Conservation (phyloP, 495 filamentous ascomycete species). For the Penicillium silybi region DNA sequence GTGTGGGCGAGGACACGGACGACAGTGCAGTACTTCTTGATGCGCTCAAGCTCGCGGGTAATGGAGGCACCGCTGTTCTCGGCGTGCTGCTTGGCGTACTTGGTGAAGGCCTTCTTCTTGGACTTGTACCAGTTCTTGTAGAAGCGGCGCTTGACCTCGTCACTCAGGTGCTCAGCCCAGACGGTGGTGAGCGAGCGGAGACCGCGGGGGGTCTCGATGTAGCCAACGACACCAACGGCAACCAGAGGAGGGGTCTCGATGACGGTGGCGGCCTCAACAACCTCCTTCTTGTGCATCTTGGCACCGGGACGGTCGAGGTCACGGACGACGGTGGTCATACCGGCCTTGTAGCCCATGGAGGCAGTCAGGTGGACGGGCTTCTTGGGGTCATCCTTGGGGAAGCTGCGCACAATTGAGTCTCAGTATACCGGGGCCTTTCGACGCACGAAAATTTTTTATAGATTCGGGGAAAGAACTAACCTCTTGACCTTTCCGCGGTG, state of each 20-base stretch:
- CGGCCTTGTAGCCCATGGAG: constrained; percentile 99
- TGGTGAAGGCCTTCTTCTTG: constrained; percentile 99
- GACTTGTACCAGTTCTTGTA: constrained; percentile 99
- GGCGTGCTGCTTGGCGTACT: constrained; percentile 99
- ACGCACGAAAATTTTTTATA: constrained; percentile 11
- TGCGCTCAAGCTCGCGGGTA: constrained; percentile 96
- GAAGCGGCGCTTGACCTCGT: constrained; percentile 99
- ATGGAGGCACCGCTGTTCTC: constrained; percentile 83
- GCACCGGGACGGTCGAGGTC: constrained; percentile 99
- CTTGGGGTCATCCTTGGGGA: constrained; percentile 99
- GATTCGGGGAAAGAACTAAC: constrained; percentile 46
- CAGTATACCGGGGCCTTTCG: constrained; percentile 31
- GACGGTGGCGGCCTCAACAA: constrained; percentile 98
- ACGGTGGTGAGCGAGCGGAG: constrained; percentile 98
- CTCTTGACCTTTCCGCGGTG: constrained; percentile 99
- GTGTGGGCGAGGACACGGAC: constrained; percentile 99
- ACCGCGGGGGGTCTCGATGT: constrained; percentile 99
- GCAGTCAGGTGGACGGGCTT: constrained; percentile 99
- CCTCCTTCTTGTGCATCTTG: constrained; percentile 99
- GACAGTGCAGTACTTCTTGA: constrained; percentile 99
- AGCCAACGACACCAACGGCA: constrained; percentile 98
- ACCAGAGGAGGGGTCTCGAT: constrained; percentile 99
- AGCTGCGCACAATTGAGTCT: constrained; percentile 55
- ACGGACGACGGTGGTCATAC: constrained; percentile 99
- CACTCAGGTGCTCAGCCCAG: constrained; percentile 98